phyloP scores from a whole-genome alignment of 2,329 filamentous ascomycete species.

The Fusarium oligoseptatum region DNA sequence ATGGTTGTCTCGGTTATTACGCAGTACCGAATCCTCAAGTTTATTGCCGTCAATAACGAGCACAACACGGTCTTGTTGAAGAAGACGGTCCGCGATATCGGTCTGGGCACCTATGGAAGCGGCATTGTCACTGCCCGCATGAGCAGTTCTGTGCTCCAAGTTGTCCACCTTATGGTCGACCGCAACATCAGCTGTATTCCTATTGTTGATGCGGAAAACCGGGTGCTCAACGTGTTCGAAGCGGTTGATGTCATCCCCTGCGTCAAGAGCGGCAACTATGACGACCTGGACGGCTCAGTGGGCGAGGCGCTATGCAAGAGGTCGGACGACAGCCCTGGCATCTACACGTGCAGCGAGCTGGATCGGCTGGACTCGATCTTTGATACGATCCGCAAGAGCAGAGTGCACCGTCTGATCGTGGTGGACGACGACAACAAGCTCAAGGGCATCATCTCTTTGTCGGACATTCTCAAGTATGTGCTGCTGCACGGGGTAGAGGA shows the following conservation, averaged over 20 bases:
- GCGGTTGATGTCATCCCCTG: constrained; percentile 96
- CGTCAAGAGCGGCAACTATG: constrained; percentile 93
- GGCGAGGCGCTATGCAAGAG: constrained; percentile 91
- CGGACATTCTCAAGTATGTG: constrained; percentile 96
- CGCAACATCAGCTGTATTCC: constrained; percentile 95
- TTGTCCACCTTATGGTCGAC: constrained; percentile 93
- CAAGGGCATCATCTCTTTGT: constrained; percentile 90
- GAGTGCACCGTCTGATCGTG: constrained; percentile 92
- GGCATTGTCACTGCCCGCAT: constrained; percentile 87
- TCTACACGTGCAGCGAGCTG: constrained; percentile 93
- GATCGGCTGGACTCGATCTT: constrained; percentile 96
- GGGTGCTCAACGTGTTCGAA: constrained; percentile 96
- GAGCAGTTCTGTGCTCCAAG: constrained; percentile 91
- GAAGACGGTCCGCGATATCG: constrained; percentile 87
- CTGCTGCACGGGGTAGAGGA: constrained; percentile 82
- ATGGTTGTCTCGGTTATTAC: constrained; percentile 98
- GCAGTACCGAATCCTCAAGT: constrained; percentile 98
- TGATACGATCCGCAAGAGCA: constrained; percentile 93
- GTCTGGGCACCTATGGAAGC: constrained; percentile 83
- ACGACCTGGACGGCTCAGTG: constrained; percentile 87
- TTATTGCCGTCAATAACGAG: constrained; percentile 93
- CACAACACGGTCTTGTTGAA: constrained; percentile 89
- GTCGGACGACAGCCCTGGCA: constrained; percentile 92
- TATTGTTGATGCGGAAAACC: constrained; percentile 82
- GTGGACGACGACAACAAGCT: constrained; percentile 91